These are phyloP conservation scores for Aegilops bicornis DNA, from an alignment of 176 grass and related monocot species.

Conservation along the genomic window DNA sequence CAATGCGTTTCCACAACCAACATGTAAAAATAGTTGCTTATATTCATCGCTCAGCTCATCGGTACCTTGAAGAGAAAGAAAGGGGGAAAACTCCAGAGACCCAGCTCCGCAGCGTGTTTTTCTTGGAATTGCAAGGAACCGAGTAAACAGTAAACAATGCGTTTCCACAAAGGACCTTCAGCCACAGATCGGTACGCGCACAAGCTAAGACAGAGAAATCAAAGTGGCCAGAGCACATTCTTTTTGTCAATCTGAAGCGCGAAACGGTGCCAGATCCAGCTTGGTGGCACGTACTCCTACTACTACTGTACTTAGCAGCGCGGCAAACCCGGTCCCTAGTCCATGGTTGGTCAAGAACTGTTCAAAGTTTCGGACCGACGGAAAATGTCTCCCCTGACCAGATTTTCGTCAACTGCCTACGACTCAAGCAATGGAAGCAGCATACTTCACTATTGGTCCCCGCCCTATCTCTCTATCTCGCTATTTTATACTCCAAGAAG, in stretches of 20 bases:
- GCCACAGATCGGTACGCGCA: constrained; percentile 31
- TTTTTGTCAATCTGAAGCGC: not conserved
- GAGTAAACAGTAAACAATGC: not conserved
- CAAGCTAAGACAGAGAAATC: not conserved
- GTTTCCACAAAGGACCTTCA: not conserved
- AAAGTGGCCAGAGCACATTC: not conserved
- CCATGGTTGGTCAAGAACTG: constrained; percentile 20
- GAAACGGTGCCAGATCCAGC: not conserved
- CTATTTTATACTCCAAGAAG: not conserved
- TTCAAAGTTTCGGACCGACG: constrained; percentile 12
- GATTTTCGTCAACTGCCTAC: constrained; percentile 27
- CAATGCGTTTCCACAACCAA: not conserved
- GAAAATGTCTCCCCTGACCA: constrained; percentile 14
- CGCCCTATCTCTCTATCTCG: not conserved
- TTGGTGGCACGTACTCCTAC: too few relatives aligned
- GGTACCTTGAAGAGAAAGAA: constrained; percentile 7
- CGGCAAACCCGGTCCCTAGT: not conserved
- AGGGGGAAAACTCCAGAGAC: not conserved
- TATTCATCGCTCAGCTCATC: not conserved
- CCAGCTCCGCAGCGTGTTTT: not conserved
- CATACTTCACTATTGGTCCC: not conserved
- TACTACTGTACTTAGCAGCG: not conserved
- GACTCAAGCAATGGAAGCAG: not conserved
- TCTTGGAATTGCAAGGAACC: constrained; percentile 16
- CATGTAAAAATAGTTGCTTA: not conserved